phyloP scores from a whole-genome alignment of 2,329 filamentous ascomycete genomes.

The Talaromyces sp. region DNA sequence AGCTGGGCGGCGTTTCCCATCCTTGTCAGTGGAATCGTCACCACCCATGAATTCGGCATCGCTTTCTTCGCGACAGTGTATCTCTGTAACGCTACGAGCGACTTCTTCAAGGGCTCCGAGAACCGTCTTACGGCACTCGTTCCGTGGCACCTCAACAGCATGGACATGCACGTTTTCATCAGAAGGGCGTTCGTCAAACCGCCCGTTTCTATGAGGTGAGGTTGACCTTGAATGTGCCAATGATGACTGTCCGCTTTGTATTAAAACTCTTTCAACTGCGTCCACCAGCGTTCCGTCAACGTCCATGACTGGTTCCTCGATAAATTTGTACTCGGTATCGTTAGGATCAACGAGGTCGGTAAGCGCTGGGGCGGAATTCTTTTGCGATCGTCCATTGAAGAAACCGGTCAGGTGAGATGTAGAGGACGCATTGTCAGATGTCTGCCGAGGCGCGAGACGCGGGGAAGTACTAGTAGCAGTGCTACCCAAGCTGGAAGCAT shows the following conservation, averaged over 20 bases:
- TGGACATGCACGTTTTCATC: conserved; percentile 27
- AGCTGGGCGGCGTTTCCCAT: conserved; percentile 27
- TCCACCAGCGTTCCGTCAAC: conserved; percentile 55
- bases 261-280: conserved; percentile 53
- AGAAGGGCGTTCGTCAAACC: conserved; percentile 27
- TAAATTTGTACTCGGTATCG: conserved; percentile 48
- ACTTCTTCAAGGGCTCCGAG: conserved; percentile 55
- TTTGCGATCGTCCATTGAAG: conserved; percentile 21
- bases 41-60: conserved; percentile 27
- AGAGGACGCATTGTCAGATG: conserved; percentile 20
- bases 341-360: conserved; percentile 20
- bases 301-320: conserved; percentile 53
- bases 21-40: conserved; percentile 24
- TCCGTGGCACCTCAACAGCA: conserved; percentile 42
- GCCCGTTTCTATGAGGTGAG: conserved; percentile 33
- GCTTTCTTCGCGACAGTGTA: conserved; percentile 39
- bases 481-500: conserved; percentile 19
- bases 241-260: conserved; percentile 40
- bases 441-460: conserved; percentile 24
- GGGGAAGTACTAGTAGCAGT: conserved; percentile 22
- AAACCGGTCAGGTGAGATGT: conserved; percentile 17
- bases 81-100: conserved; percentile 50
- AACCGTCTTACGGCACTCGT: conserved; percentile 51
- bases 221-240: conserved; percentile 37
- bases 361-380: conserved; percentile 18